phyloP scores from a whole-genome alignment of 768 basidiomycete species.

The Kwoniella botswanensis region DNA sequence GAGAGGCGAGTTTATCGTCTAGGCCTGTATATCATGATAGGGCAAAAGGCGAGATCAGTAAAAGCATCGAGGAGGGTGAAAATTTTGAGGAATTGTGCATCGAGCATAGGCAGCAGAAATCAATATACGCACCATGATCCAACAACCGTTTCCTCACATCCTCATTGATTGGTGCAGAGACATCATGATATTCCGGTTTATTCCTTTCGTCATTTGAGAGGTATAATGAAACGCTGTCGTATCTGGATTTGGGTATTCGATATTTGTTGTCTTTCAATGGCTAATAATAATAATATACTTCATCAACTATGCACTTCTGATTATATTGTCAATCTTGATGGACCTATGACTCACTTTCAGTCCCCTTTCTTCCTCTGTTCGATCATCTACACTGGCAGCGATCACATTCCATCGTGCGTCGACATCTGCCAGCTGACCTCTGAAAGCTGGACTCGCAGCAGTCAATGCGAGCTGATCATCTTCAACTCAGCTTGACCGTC shows the following conservation, averaged over 20 bases:
- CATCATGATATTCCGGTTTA: constrained; percentile 93
- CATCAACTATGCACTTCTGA: too few relatives aligned
- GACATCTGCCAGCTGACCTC: constrained; percentile 93
- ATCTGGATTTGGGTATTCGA: constrained; percentile 92
- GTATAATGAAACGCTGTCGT: constrained; percentile 94
- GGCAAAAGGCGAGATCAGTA: not conserved
- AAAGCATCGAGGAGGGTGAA: not conserved
- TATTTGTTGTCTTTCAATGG: constrained; percentile 76
- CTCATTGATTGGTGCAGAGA: constrained; percentile 75
- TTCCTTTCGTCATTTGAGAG: constrained; percentile 85
- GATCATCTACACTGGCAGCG: constrained; percentile 96
- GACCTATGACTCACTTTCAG: constrained; percentile 65
- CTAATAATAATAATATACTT: constrained; percentile 48
- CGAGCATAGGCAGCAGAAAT: too few relatives aligned
- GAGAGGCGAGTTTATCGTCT: constrained; percentile 83
- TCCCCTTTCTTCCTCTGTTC: constrained; percentile 93
- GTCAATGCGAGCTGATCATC: constrained; percentile 79
- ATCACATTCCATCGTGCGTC: constrained; percentile 99
- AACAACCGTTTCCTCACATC: constrained; percentile 73
- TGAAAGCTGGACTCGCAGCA: constrained; percentile 91
- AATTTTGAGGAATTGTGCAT: not conserved
- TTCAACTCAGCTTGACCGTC: not conserved
- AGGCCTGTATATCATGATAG: constrained; percentile 65
- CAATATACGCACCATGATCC: constrained; percentile 68
- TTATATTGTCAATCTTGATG: not conserved